phyloP scores from a whole-genome alignment of 73 alveolate species.

The Symbiodinium pilosum region DNA sequence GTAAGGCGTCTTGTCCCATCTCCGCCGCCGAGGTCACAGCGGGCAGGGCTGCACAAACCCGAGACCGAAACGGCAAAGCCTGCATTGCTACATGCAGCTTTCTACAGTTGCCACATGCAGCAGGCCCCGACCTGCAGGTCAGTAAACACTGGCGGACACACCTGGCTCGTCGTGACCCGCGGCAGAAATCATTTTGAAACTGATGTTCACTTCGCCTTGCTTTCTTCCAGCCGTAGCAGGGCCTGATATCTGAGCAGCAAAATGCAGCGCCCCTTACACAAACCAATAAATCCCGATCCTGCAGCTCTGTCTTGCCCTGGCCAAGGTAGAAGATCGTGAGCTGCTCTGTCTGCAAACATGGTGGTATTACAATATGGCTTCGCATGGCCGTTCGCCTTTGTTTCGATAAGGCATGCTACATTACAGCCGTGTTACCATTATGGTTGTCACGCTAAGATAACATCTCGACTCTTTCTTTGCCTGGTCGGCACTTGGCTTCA shows the following conservation, averaged over 20 bases:
- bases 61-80: slow-evolving; percentile 76
- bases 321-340: slow-evolving; percentile 92
- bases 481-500: too few species aligned
- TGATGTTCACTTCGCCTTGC: slow-evolving; percentile 27
- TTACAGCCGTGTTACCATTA: too few species aligned
- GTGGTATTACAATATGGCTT: too few species aligned
- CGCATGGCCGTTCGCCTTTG: too few species aligned
- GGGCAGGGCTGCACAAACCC: slow-evolving; percentile 60
- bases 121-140: slow-evolving; percentile 44
- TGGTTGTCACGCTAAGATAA: too few species aligned
- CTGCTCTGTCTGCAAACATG: slow-evolving; percentile 54
- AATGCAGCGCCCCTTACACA: neutral
- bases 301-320: slow-evolving; percentile 83
- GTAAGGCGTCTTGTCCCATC: too few species aligned
- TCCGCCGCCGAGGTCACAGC: neutral
- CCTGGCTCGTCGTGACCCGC: too few species aligned
- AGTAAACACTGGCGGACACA: slow-evolving; percentile 63
- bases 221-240: slow-evolving; percentile 70
- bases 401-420: too few species aligned
- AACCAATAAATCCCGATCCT: neutral
- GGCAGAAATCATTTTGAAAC: neutral
- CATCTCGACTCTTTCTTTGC: too few species aligned
- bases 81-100: neutral
- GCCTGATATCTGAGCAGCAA: neutral
- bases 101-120: too few species aligned